Conservation (phyloP, 1,139 yeast species). For the Hemisphaericaspora subhashii region DNA sequence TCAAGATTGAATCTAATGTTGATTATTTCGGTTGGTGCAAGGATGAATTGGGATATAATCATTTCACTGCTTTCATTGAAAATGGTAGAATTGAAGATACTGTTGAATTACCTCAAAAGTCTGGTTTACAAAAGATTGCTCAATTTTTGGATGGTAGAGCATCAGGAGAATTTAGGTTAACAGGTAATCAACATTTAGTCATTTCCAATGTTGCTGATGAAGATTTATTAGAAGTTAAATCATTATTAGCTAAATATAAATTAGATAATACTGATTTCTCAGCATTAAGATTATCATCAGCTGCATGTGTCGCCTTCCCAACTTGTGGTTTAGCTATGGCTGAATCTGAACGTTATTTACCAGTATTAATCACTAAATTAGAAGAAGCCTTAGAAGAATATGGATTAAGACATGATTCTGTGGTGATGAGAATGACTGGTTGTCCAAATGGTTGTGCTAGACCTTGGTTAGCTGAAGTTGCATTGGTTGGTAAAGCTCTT, state of each 20-base stretch:
- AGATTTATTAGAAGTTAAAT: conserved; percentile 63
- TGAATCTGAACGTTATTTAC: conserved; percentile 93
- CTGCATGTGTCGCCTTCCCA: conserved; percentile 98
- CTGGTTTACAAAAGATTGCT: conserved; percentile 82
- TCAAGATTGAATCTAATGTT: conserved; percentile 79
- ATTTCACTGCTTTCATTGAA: conserved; percentile 91
- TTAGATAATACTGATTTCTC: conserved; percentile 84
- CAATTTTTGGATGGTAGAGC: conserved; percentile 51
- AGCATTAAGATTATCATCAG: conserved; percentile 83
- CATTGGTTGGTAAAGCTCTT: conserved; percentile 91
- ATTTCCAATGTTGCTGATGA: conserved; percentile 72
- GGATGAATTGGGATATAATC: conserved; percentile 85
- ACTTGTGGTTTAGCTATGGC: conserved; percentile 99
- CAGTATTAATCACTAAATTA: conserved; percentile 74
- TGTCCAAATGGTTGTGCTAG: conserved; percentile 99
- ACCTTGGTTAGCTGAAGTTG: conserved; percentile 97
- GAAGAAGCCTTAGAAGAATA: conserved; percentile 86
- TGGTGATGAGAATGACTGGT: conserved; percentile 98
- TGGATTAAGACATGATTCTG: conserved; percentile 91
- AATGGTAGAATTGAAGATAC: conserved; percentile 97
- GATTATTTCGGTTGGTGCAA: conserved; percentile 94
- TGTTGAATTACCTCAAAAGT: conserved; percentile 83
- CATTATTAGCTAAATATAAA: conserved; percentile 67
- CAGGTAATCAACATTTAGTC: conserved; percentile 93
- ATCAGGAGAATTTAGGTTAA: conserved; percentile 85